phyloP scores from a whole-genome alignment of 2,329 filamentous ascomycete species.

The Apiospora kogelbergensis region DNA sequence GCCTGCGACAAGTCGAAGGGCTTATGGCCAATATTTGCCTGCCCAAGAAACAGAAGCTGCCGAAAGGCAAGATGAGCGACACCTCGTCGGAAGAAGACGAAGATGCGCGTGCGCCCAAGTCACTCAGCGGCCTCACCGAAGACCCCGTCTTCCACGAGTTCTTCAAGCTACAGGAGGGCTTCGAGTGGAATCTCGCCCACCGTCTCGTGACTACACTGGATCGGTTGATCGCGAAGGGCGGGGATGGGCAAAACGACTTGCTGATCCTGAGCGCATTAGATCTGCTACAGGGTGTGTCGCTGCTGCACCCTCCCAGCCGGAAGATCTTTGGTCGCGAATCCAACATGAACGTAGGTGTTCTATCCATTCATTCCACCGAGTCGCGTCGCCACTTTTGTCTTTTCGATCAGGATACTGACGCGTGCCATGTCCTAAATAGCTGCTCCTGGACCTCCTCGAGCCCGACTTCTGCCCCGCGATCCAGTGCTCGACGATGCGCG shows the following conservation, averaged over 20 bases:
- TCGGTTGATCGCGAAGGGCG: constrained; percentile 78
- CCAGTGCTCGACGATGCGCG: constrained; percentile 85
- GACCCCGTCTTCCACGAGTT: constrained; percentile 94
- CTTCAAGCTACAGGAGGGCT: constrained; percentile 94
- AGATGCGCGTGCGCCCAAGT: constrained; percentile 47
- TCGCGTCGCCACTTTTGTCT: not conserved
- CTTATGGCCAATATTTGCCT: constrained; percentile 94
- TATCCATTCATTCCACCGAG: not conserved
- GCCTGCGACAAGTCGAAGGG: constrained; percentile 89
- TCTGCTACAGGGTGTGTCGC: constrained; percentile 81
- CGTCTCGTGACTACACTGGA: constrained; percentile 84
- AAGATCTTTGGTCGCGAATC: constrained; percentile 83
- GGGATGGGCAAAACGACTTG: constrained; percentile 80
- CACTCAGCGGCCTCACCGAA: constrained; percentile 67
- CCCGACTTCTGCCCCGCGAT: constrained; percentile 89
- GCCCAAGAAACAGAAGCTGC: constrained; percentile 41
- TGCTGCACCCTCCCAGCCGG: constrained; percentile 89
- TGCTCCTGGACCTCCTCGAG: constrained; percentile 92
- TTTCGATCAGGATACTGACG: not conserved
- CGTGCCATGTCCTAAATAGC: constrained; percentile 43
- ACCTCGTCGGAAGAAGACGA: constrained; percentile 5
- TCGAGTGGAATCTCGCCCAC: constrained; percentile 95
- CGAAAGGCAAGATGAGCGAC: constrained; percentile 16
- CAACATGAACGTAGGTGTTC: constrained; percentile 78
- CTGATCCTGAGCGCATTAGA: constrained; percentile 87